phyloP scores from a whole-genome alignment of 208 protist genomes.

The Acanthamoeba sp. region DNA sequence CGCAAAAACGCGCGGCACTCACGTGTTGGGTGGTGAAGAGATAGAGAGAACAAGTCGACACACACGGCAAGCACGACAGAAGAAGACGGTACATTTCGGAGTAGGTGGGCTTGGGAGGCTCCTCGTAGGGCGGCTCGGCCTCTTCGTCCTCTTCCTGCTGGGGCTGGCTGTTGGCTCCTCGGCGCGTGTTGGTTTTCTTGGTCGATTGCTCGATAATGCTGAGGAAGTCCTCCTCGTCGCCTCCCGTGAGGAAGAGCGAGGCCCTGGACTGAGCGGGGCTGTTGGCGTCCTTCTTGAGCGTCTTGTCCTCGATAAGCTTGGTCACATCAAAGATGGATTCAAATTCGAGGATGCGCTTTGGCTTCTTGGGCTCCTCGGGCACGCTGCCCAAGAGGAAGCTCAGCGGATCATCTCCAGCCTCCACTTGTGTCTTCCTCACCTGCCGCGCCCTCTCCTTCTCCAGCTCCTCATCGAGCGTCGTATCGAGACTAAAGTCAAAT shows the following conservation, averaged over 20 bases:
- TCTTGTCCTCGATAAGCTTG: conserved; percentile 34
- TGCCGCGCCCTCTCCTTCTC: background rate
- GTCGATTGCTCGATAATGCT: conserved; percentile 41
- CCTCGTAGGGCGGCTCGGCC: conserved; percentile 35
- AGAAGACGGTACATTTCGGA: conserved; percentile 60
- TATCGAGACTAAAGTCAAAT: background rate
- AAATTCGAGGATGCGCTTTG: background rate
- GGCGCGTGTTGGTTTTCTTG: conserved; percentile 19
- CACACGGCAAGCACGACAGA: no score
- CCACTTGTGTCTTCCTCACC: conserved; percentile 49
- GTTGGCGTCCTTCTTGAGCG: background rate
- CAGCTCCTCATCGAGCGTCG: conserved; percentile 54
- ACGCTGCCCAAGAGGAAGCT: conserved; percentile 40
- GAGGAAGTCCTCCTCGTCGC: conserved; percentile 46
- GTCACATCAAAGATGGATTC: conserved; percentile 26
- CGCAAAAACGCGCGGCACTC: no score
- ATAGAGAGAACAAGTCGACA: background rate
- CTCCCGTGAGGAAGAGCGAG: conserved; percentile 11
- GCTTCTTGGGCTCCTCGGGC: conserved; percentile 1
- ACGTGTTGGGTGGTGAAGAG: no score
- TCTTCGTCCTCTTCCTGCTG: conserved; percentile 37
- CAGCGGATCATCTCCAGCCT: conserved; percentile 12
- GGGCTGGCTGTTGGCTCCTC: background rate
- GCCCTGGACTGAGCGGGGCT: background rate
- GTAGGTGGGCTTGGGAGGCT: conserved; percentile 16